These are phyloP conservation scores for barrel medic (Medicago truncatula) DNA, from an alignment of 306 rosid species.

Conservation along the genomic window MtrunA17r5.0-ANR NC_053042.1:50635001-50635500, in stretches of 20 bases:
- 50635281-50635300: neutral
- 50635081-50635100: neutral
- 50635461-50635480: neutral
- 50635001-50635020: neutral
- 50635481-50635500: neutral
- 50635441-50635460: neutral
- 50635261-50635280: neutral
- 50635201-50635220: neutral
- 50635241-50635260: neutral
- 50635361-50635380: neutral
- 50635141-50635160: neutral
- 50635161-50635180: neutral
- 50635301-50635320: neutral
- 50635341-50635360: neutral
- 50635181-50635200: neutral
- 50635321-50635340: neutral
- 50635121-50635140: neutral
- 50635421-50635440: neutral
- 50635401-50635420: neutral
- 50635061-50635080: neutral
- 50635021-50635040: neutral
- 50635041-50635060: neutral
- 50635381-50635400: slow-evolving; percentile 1
- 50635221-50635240: slow-evolving; percentile 6
- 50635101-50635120: neutral